Evolutionary conservation across 2,329 filamentous ascomycete species (phyloP), one percentile per base, ranked within the genome.

Genomic region (Tolypocladium cylindrosporum): DNA sequence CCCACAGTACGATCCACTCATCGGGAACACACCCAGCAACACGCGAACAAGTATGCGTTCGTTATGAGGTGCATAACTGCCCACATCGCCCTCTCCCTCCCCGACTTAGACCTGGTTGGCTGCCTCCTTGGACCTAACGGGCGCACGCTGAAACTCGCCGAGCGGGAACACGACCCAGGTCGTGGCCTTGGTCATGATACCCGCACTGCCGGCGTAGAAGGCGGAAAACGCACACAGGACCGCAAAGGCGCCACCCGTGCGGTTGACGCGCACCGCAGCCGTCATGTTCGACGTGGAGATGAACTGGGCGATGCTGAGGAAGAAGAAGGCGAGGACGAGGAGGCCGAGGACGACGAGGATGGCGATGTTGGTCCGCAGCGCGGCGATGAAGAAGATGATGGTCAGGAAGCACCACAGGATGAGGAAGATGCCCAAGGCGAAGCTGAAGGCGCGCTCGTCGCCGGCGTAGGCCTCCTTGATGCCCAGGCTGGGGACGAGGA

Each of bases 361-460:
- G 54, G 80, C 76, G 14, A 85, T 72, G 43, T 83, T 85, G 5
- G 83, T 85, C 61, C 77, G 74, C 21, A 86, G 75, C 0, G 80
- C 80, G 63, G 79, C 80, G 58, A 84, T 61, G 24, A 85, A 72
- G 57, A 85, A 77, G 51, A 85, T 59, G 58, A 78, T 69, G 43
- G 81, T 85, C 63, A 85, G 77, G 66, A 85, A 81, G 66, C 79
- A 82, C 82, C 82, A 85, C 40, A 79, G 68, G 67, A 85, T 81
- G 60, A 85, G 70, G 67, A 79, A 85, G 56, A 85, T 76, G 34
- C 81, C 82, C 24, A 85, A 73, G 0, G 80, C 77, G 60, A 78
- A 72, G 64, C 79, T 82, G 37, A 72, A 74, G 1, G 71, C 72
- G 16, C 67, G 68, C 4, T 63, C 63, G 39, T 72, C 71, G 11